phyloP scores from a whole-genome alignment of 176 grass and related monocot genomes.

The Poa annua region DNA sequence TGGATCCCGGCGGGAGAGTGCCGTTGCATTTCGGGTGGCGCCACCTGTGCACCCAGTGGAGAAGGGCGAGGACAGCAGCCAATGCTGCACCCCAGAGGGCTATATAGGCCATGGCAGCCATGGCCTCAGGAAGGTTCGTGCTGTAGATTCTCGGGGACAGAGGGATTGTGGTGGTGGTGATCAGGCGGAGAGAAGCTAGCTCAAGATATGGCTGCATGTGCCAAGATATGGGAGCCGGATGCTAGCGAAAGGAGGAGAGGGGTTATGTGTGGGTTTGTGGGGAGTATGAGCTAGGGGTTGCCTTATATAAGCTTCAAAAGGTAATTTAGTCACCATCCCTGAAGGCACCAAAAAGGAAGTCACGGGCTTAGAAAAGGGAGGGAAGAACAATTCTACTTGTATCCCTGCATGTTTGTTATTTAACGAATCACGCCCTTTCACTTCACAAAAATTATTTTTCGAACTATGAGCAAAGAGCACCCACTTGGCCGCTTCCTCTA shows the following conservation, averaged over 20 bases:
- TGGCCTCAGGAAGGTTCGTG: slow-evolving; percentile 47
- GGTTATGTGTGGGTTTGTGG: slow-evolving; percentile 55
- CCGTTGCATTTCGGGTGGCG: slow-evolving; percentile 57
- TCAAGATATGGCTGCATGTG: slow-evolving; percentile 63
- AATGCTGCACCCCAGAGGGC: slow-evolving; percentile 41
- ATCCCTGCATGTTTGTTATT: background rate
- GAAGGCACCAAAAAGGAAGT: background rate
- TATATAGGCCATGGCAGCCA: slow-evolving; percentile 61
- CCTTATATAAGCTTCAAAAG: slow-evolving; percentile 48
- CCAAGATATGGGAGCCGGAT: background rate
- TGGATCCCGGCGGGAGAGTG: slow-evolving; percentile 69
- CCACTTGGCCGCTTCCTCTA: background rate
- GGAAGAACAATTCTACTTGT: background rate
- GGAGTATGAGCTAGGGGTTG: slow-evolving; percentile 28
- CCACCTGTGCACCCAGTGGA: slow-evolving; percentile 58
- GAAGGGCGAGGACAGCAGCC: slow-evolving; percentile 6
- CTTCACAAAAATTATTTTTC: too few species aligned
- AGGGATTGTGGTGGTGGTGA: slow-evolving; percentile 43
- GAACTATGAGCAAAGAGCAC: background rate
- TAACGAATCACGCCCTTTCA: background rate
- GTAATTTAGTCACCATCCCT: background rate
- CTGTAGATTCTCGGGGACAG: slow-evolving; percentile 33
- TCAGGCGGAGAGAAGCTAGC: slow-evolving; percentile 46
- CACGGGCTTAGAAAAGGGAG: background rate
- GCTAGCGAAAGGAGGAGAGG: slow-evolving; percentile 23